Base-by-base conservation (phyloP, 208 protist genomes). In the Plasmodiophora brassicae region DNA sequence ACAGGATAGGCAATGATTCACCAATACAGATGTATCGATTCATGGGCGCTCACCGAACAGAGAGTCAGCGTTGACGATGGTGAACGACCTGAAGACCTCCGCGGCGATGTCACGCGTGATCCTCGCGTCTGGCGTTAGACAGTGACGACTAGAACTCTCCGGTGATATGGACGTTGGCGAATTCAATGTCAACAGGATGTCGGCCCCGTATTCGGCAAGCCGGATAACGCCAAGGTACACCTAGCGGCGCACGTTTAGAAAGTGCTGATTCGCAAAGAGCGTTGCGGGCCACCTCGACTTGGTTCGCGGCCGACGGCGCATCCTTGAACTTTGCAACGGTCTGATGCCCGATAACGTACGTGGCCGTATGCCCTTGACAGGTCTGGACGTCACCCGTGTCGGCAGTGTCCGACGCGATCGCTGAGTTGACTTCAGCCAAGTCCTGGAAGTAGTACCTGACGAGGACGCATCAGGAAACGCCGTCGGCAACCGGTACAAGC, bases 311-410 rank as follows among this genome's bases (percentile, higher is more conserved):
- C 14, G 65, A 78, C 20, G 20, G 10, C 10, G 5, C n/a, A 78
- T 78, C 65, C n/a, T 32, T 78, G 65, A 78, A 78, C n/a, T 78
- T 78, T n/a, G 65, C n/a, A 32, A 78, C n/a, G 20, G 14, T 78
- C 41, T 78, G 65, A 5, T 8, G 32, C 10, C 65, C 65, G n/a
- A 36, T 32, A 44, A 32, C 65, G n/a, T 36, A 78, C 10, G 32
- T 44, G 5, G n/a, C 65, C 32, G n/a, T 78, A 5, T 78, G 5
- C 5, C 65, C 65, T 78, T 78, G 65, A 5, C 14, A 78, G 20
- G 65, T 78, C 20, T 38, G n/a, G 32, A 38, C 41, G 14, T 5
- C n/a, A 78, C 65, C 65, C 5, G 5, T 5, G 32, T 78, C 65
- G 10, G 41, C 20, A 32, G 41, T 32, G 20, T n/a, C 20, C n/a